Evolutionary conservation across 192 early-diverging fungal genomes (phyloP), one percentile per base, ranked within the genome.

Genomic region (Linnemannia schmuckeri): DNA sequence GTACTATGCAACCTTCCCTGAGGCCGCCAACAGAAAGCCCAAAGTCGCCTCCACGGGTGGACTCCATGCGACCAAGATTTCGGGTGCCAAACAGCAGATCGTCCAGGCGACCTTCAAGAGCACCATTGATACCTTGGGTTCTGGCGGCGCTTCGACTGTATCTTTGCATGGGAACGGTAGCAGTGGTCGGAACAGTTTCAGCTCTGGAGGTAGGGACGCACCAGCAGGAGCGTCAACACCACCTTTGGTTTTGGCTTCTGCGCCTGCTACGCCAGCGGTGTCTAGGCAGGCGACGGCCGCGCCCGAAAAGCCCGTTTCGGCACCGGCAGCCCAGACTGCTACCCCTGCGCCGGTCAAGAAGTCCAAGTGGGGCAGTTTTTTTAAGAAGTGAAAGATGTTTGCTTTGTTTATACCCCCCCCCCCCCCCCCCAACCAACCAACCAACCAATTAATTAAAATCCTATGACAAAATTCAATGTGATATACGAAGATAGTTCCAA

Each of bases 291-390:
- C 61, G n/a, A 77, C 40, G 27, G 74, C 54, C 47, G 42, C 44
- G 12, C 12, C 75, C 9, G 30, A 33, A 37, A n/a, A 42, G 22
- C 37, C 40, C 9, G 24, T n/a, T 4, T n/a, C 71, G 2, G 55
- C 47, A 24, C 37, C 71, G 2, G 41, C 33, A 24, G 41, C 70
- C 22, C 52, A 49, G 37, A 72, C 70, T 4, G 70, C 68, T 27
- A 70, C 68, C 4, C 33, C 57, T 22, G 47, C 70, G 10, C 71
- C 82, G 0, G 1, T 55, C 49, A 85, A 85, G 55, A 85, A 80
- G 70, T 85, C 78, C 17, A 68, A 78, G 33, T 85, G 83, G 83
- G 75, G 78, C 22, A 73, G 78, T 55, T 22, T 85, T 40, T 85
- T 85, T 54, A 85, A 85, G 61, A 85, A 85, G 55, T 83, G 69